phyloP scores from a whole-genome alignment of 352 stramenopile genomes.

The Albugo laibachii region DNA sequence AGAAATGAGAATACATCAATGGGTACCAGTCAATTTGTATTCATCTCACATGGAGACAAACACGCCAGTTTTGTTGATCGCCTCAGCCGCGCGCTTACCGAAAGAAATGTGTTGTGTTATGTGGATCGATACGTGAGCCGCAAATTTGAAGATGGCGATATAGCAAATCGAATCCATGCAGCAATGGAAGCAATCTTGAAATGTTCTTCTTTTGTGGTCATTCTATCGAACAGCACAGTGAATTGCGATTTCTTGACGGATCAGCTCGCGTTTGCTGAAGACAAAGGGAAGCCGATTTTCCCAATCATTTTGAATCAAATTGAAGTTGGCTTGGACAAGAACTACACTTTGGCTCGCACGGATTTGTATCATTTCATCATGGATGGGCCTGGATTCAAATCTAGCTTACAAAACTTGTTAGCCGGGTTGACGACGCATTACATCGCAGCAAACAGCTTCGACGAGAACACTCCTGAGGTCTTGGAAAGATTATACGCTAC shows the following conservation, averaged over 20 bases:
- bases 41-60: constrained; percentile 59
- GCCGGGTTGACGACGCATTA: constrained; percentile 10
- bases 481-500: constrained; percentile 1
- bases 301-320: constrained; percentile 62
- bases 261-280: constrained; percentile 63
- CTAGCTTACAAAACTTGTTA: constrained; percentile 30
- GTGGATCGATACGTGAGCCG: constrained; percentile 22
- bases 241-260: constrained; percentile 53
- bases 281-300: constrained; percentile 68
- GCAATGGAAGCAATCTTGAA: constrained; percentile 59
- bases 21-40: constrained; percentile 32
- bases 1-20: constrained; percentile 6
- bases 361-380: constrained; percentile 65
- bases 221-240: constrained; percentile 59
- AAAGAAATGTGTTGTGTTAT: constrained; percentile 34
- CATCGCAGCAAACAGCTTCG: too few species aligned
- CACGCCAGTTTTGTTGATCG: constrained; percentile 47
- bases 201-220: constrained; percentile 53
- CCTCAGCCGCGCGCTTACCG: constrained; percentile 32
- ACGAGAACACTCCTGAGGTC: too few species aligned
- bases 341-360: constrained; percentile 61
- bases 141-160: constrained; percentile 22
- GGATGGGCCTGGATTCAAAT: constrained; percentile 46
- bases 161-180: constrained; percentile 55
- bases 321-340: constrained; percentile 46